Evolutionary conservation across 495 filamentous ascomycete genomes (phyloP).

Genomic region (Neurospora sublineolata): DNA sequence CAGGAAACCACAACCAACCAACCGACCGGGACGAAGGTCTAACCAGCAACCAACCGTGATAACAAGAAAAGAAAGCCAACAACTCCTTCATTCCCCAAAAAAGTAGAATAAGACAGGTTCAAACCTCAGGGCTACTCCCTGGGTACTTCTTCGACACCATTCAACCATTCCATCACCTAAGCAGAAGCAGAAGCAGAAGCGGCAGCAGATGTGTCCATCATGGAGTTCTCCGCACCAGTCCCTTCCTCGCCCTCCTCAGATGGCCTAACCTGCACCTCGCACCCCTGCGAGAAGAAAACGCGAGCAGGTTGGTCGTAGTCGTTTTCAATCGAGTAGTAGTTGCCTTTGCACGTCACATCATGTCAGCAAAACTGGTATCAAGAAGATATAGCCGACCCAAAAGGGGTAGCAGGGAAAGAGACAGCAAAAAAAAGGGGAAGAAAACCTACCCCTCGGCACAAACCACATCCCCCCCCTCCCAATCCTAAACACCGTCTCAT

Average conservation of each 20-base stretch:
- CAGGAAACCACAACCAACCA: not conserved
- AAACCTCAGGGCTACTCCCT: not conserved
- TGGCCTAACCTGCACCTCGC: slow-evolving; percentile 32
- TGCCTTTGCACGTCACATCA: slow-evolving; percentile 43
- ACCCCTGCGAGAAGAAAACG: slow-evolving; percentile 79
- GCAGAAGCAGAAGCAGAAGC: not conserved
- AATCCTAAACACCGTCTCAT: slow-evolving; percentile 15
- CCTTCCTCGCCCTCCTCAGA: slow-evolving; percentile 1
- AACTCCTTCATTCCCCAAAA: not conserved
- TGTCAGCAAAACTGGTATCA: not conserved
- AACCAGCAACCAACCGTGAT: not conserved
- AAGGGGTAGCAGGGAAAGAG: not conserved
- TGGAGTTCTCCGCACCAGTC: not conserved
- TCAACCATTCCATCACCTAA: not conserved
- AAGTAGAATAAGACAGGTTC: not conserved
- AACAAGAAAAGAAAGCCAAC: not conserved
- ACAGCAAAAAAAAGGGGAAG: not conserved
- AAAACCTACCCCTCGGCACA: slow-evolving; percentile 46
- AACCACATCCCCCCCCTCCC: slow-evolving; percentile 47
- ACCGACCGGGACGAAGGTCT: too few species aligned
- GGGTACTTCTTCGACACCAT: not conserved
- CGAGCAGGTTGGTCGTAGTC: slow-evolving; percentile 52
- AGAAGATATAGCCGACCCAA: too few species aligned
- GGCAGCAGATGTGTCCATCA: not conserved
- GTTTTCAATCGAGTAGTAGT: slow-evolving; percentile 75